phyloP scores from a whole-genome alignment of 495 filamentous ascomycete species.

The Acidiella bohemica region DNA sequence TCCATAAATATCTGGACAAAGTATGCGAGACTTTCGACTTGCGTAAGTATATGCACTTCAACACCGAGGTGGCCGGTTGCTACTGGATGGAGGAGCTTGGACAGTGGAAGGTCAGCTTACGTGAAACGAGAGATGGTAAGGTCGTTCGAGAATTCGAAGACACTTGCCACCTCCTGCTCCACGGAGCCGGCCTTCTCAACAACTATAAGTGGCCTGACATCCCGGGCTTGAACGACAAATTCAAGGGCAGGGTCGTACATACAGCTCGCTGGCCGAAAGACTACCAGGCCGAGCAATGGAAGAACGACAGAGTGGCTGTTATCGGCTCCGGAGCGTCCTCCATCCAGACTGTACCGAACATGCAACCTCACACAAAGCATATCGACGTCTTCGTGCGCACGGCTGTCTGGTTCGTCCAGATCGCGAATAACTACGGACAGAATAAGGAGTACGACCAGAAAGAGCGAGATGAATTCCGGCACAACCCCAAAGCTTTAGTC shows the following conservation, averaged over 20 bases:
- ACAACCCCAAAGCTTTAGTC: conserved; percentile 24
- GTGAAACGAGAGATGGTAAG: conserved; percentile 16
- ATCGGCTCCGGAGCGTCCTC: conserved; percentile 28
- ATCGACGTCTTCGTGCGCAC: conserved; percentile 29
- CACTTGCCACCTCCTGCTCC: conserved; percentile 24
- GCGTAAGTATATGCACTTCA: conserved; percentile 28
- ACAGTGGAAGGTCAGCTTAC: conserved; percentile 25
- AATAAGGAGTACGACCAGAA: conserved; percentile 27
- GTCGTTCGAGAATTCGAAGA: conserved; percentile 23
- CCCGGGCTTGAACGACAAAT: conserved; percentile 19
- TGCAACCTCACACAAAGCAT: conserved; percentile 27
- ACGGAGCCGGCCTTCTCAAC: conserved; percentile 29
- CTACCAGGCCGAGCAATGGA: conserved; percentile 43
- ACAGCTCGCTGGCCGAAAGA: conserved; percentile 37
- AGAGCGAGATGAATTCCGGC: conserved; percentile 24
- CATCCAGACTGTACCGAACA: conserved; percentile 32
- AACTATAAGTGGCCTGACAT: conserved; percentile 28
- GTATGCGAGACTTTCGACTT: conserved; percentile 29
- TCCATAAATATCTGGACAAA: conserved; percentile 30
- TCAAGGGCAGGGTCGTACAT: conserved; percentile 37
- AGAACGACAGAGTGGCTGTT: conserved; percentile 32
- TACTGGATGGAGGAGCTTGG: conserved; percentile 26
- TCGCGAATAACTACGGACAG: conserved; percentile 23
- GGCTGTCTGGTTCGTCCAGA: conserved; percentile 29
- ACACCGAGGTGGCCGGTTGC: conserved; percentile 24